Percentiles rank a stretch among this genome's conserved stretches.
These are phyloP conservation scores for Hypocreales sp. DNA, from an alignment of 2,329 filamentous ascomycete species.

Conservation along the genomic window DNA sequence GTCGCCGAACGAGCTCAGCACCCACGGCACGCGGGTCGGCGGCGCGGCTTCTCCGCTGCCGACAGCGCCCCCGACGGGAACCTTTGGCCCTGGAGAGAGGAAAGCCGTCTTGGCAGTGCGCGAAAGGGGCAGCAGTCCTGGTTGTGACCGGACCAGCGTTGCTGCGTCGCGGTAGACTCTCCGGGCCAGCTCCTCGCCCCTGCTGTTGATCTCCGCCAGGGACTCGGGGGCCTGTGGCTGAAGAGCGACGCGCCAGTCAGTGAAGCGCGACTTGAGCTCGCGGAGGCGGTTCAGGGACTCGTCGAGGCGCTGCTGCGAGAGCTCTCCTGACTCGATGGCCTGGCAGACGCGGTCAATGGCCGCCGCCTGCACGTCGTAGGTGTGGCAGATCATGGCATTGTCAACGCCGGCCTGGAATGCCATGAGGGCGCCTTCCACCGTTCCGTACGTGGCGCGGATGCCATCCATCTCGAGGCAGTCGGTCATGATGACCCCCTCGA, in stretches of 20 bases:
- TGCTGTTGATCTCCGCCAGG: conserved; percentile 5
- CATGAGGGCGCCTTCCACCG: conserved; percentile 9
- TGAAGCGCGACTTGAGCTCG: conserved; percentile 8
- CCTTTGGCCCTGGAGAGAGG: conserved; percentile 10
- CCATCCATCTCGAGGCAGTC: conserved; percentile 14
- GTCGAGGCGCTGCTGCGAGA: conserved; percentile 6
- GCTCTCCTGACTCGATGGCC: conserved; percentile 6
- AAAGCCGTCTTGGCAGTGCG: conserved; percentile 7
- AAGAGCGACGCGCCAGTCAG: conserved; percentile 9
- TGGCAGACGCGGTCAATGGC: conserved; percentile 10
- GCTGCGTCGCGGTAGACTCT: conserved; percentile 7
- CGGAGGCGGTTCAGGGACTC: conserved; percentile 7
- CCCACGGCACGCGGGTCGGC: conserved; percentile 11
- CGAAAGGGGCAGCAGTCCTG: conserved; percentile 6
- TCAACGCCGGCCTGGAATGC: conserved; percentile 11
- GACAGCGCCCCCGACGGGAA: conserved; percentile 9
- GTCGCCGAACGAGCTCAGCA: conserved; percentile 8
- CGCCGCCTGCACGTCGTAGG: conserved; percentile 9
- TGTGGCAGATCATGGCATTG: conserved; percentile 14
- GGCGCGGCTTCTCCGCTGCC: conserved; percentile 7
- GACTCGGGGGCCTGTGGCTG: conserved; percentile 1
- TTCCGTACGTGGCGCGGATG: conserved; percentile 9
- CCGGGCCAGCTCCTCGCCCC: conserved; percentile 5
- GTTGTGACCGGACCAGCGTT: conserved; percentile 7
- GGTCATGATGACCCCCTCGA: conserved; percentile 10